Evolutionary conservation across 352 stramenopile genomes (phyloP).

Genomic region (Saprolegnia parasitica): DNA sequence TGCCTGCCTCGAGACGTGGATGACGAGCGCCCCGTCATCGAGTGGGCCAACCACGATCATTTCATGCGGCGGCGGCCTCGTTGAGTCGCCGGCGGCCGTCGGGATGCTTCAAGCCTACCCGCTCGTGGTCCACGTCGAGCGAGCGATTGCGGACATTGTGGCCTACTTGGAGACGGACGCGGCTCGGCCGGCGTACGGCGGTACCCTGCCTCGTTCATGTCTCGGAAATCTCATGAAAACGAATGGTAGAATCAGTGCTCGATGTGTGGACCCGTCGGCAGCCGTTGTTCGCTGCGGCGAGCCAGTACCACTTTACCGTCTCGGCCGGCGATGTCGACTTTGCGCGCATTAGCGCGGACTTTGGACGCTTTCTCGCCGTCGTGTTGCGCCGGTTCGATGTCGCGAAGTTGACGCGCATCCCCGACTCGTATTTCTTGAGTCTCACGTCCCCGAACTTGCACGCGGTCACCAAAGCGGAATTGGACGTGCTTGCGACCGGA

Average conservation of each 20-base stretch:
- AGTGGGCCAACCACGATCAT: constrained; percentile 49
- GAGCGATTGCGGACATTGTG: constrained; percentile 66
- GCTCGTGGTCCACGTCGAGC: constrained; percentile 67
- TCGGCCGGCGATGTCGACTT: constrained; percentile 45
- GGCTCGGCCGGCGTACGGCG: constrained; percentile 47
- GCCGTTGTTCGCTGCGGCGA: constrained; percentile 24
- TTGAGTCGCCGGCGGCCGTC: constrained; percentile 66
- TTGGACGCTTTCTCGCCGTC: constrained; percentile 61
- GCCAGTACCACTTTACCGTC: constrained; percentile 13
- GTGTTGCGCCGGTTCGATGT: constrained; percentile 32
- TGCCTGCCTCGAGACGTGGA: constrained; percentile 51
- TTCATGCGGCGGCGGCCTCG: constrained; percentile 77
- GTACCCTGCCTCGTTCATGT: too few species aligned
- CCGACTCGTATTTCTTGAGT: constrained; percentile 76
- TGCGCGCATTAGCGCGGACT: constrained; percentile 57
- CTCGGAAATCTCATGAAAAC: not conserved
- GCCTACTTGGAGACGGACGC: constrained; percentile 47
- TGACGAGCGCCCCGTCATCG: constrained; percentile 43
- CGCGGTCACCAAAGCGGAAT: constrained; percentile 36
- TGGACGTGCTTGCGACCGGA: constrained; percentile 50
- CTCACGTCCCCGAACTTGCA: constrained; percentile 46
- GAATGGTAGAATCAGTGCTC: constrained; percentile 4
- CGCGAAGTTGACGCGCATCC: constrained; percentile 34
- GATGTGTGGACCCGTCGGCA: constrained; percentile 29
- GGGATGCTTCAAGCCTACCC: constrained; percentile 53